These are phyloP conservation scores for Penicillium hesseltinei DNA, from an alignment of 2,329 filamentous ascomycete species.

Conservation along the genomic window DNA sequence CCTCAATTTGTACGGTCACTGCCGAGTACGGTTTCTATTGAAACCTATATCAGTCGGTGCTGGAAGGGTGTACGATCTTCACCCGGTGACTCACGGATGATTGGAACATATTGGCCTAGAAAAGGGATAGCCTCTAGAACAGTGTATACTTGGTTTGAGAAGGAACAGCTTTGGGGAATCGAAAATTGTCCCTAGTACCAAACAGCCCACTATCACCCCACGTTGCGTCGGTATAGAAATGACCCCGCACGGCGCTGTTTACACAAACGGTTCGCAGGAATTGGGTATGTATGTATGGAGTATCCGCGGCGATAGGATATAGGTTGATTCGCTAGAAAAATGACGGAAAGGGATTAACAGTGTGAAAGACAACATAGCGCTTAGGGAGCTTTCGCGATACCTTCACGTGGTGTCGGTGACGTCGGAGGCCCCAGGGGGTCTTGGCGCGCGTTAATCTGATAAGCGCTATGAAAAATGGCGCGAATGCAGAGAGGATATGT, in stretches of 20 bases:
- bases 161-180: neutral
- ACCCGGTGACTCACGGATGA: constrained; percentile 29
- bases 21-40: constrained; percentile 82
- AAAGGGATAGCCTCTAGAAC: neutral
- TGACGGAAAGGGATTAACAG: neutral
- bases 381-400: constrained; percentile 6
- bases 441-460: constrained; percentile 17
- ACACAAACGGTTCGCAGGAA: neutral
- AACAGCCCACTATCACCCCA: constrained; percentile 11
- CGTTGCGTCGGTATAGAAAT: constrained; percentile 7
- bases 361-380: neutral
- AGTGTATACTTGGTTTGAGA: neutral
- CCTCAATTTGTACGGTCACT: constrained; percentile 88
- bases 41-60: constrained; percentile 9
- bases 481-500: neutral
- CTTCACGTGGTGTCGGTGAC: constrained; percentile 19
- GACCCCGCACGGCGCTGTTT: constrained; percentile 19
- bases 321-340: neutral
- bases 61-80: neutral
- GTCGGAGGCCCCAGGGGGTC: constrained; percentile 19
- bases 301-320: neutral
- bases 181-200: neutral
- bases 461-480: neutral
- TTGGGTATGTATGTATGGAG: neutral
- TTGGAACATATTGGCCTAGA: constrained; percentile 35